Evolutionary conservation across 352 stramenopile species (phyloP).

Genomic region (Pythium scleroteichum): DNA sequence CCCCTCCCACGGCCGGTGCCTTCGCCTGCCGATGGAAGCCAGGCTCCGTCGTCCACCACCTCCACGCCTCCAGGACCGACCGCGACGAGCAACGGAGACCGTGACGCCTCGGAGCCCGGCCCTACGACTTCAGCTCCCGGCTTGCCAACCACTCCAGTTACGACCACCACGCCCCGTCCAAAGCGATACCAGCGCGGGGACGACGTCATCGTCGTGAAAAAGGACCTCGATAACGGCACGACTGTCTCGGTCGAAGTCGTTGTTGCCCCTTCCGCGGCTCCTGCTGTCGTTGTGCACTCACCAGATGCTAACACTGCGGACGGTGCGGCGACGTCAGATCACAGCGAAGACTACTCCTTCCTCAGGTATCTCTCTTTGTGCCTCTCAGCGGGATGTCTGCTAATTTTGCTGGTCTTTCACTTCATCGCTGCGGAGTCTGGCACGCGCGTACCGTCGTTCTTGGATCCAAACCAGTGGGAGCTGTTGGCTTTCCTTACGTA

Average conservation of each 20-base stretch:
- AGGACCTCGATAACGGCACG: conserved; percentile 11
- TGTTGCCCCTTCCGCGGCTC: conserved; percentile 3
- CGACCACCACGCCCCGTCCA: neutral
- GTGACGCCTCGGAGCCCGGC: too few relatives aligned
- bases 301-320: neutral
- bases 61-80: neutral
- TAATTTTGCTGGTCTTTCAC: conserved; percentile 16
- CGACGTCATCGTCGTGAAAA: conserved; percentile 11
- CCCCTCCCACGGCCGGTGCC: neutral
- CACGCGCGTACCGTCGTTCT: conserved; percentile 6
- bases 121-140: too few relatives aligned
- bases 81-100: too few relatives aligned
- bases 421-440: conserved; percentile 15
- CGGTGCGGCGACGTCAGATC: neutral
- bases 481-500: conserved; percentile 26
- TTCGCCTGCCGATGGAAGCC: neutral
- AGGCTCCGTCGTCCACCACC: neutral
- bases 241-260: conserved; percentile 14
- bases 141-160: neutral
- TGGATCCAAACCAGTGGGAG: conserved; percentile 33
- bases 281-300: conserved; percentile 14
- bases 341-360: neutral
- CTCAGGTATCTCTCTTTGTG: conserved; percentile 1
- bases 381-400: conserved; percentile 13
- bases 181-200: conserved; percentile 19